phyloP scores from a whole-genome alignment of 768 basidiomycete species.

The Lactarius sanguifluus region DNA sequence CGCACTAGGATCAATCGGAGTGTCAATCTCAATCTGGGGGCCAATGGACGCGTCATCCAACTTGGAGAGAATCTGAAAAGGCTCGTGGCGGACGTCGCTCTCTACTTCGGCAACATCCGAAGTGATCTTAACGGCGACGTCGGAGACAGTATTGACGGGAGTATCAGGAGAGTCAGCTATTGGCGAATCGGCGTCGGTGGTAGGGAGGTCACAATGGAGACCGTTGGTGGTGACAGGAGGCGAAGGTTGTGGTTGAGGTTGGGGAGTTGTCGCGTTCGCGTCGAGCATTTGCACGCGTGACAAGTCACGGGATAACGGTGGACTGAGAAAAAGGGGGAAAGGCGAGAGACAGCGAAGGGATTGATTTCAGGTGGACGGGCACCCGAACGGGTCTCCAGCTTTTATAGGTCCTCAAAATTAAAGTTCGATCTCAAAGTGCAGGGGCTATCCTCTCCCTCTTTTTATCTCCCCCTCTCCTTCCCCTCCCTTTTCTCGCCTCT shows the following conservation, averaged over 20 bases:
- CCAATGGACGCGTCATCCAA: slow-evolving; percentile 45
- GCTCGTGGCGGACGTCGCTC: slow-evolving; percentile 66
- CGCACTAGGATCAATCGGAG: slow-evolving; percentile 53
- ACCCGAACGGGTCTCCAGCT: slow-evolving; percentile 65
- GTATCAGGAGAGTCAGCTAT: slow-evolving; percentile 56
- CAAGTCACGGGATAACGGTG: slow-evolving; percentile 55
- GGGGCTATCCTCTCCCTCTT: slow-evolving; percentile 55
- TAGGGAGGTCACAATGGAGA: slow-evolving; percentile 24
- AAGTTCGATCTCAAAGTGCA: slow-evolving; percentile 82
- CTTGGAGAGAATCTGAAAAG: slow-evolving; percentile 46
- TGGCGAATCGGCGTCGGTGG: slow-evolving; percentile 27
- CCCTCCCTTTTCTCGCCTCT: slow-evolving; percentile 30
- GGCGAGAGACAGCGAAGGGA: slow-evolving; percentile 51
- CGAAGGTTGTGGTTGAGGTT: slow-evolving; percentile 34
- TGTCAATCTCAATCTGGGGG: slow-evolving; percentile 44
- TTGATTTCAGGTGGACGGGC: slow-evolving; percentile 65
- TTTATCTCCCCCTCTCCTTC: slow-evolving; percentile 22
- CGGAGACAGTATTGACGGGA: slow-evolving; percentile 52
- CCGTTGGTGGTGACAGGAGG: slow-evolving; percentile 27
- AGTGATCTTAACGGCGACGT: slow-evolving; percentile 61
- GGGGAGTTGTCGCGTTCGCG: slow-evolving; percentile 40
- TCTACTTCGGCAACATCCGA: slow-evolving; percentile 62
- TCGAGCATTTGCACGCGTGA: slow-evolving; percentile 71
- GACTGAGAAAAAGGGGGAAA: slow-evolving; percentile 32
- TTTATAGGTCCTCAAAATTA: slow-evolving; percentile 81